Conservation (phyloP, 306 rosid species). For the Cucumis melo region DNA sequence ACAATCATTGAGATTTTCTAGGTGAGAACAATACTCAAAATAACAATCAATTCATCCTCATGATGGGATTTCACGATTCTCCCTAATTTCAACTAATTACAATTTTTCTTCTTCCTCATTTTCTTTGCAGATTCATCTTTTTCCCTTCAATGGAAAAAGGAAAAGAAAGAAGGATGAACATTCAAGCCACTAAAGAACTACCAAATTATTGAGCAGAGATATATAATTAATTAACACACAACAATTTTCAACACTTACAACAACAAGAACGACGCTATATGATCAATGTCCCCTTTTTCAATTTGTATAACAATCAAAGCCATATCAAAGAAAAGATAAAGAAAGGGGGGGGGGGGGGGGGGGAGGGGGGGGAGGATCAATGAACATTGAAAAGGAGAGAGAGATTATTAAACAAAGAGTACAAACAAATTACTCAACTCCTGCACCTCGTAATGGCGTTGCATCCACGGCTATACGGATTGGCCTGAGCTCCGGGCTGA, state of each 20-base stretch:
- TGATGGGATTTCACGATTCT: neutral
- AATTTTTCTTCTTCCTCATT: neutral
- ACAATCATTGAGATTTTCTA: neutral
- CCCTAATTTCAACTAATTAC: neutral
- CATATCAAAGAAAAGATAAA: conserved; percentile 3
- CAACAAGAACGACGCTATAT: neutral
- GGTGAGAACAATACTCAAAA: neutral
- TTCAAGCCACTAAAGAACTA: neutral
- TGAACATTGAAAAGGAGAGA: neutral
- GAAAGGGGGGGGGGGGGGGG: neutral
- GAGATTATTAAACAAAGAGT: neutral
- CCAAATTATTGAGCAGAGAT: conserved; percentile 1
- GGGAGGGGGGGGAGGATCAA: neutral
- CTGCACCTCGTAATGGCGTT: conserved; percentile 89
- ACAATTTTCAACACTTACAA: conserved; percentile 3
- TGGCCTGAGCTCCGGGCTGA: conserved; percentile 73
- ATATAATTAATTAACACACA: neutral
- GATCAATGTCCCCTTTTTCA: conserved; percentile 1
- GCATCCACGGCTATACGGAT: conserved; percentile 90
- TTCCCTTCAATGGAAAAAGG: neutral
- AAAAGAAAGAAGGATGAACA: neutral
- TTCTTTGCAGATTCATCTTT: neutral
- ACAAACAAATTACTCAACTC: conserved; percentile 25
- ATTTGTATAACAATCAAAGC: conserved; percentile 36
- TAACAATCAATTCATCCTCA: neutral